Conservation (phyloP, 305 asterid genomes). For the Fraxinus sp. region DNA sequence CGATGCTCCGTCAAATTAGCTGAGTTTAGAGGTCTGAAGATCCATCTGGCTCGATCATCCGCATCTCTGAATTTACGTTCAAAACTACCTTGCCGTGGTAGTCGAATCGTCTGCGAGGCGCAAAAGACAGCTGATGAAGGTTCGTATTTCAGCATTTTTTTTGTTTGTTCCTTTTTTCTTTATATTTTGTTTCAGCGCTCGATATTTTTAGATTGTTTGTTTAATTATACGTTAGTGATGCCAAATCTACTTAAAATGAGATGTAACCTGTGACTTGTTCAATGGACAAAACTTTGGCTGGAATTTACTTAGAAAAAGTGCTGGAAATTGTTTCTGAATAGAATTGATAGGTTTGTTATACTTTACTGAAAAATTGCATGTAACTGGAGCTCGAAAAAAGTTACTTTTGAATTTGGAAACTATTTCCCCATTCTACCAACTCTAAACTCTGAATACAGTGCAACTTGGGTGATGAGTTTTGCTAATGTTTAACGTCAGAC, state of each 20-base stretch:
- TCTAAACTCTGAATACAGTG: neutral
- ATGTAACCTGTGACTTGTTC: neutral
- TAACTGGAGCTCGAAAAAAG: neutral
- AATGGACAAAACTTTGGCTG: slow-evolving; percentile 1
- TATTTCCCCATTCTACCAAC: neutral
- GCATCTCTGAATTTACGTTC: slow-evolving; percentile 35
- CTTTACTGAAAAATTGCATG: neutral
- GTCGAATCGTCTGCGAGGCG: slow-evolving; percentile 68
- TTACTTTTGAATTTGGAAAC: neutral
- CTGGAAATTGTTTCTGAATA: neutral
- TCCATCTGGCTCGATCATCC: slow-evolving; percentile 47
- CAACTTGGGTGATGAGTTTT: neutral
- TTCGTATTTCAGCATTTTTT: slow-evolving; percentile 18
- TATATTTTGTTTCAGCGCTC: neutral
- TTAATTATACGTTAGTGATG: neutral
- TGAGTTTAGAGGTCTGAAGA: slow-evolving; percentile 54
- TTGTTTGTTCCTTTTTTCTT: neutral
- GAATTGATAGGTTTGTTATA: neutral
- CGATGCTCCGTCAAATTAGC: slow-evolving; percentile 47
- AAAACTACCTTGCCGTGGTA: slow-evolving; percentile 38
- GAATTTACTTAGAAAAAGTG: slow-evolving; percentile 8
- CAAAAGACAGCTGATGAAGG: slow-evolving; percentile 66
- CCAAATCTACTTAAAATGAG: neutral
- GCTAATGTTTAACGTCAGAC: neutral
- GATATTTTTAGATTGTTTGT: neutral